Conservation (phyloP, 2,329 filamentous ascomycete genomes). For the Trichoderma sp. region DNA sequence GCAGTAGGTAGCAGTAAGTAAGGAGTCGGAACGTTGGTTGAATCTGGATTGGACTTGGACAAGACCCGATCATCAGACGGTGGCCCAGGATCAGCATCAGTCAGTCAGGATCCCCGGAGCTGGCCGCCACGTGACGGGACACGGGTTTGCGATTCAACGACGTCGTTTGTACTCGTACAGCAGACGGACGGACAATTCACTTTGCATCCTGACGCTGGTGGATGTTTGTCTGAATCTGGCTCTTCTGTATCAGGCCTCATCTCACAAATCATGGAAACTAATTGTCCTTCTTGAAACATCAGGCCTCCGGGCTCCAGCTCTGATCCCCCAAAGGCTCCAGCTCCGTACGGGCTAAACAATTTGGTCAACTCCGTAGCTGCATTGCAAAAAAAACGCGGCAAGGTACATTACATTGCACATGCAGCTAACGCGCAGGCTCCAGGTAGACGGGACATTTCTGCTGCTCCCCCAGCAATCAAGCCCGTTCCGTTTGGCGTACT, state of each 20-base stretch:
- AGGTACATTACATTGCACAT: background rate
- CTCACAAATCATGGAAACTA: no score
- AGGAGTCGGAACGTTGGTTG: background rate
- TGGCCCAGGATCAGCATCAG: background rate
- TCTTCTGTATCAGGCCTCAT: no score
- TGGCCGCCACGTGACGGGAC: slow-evolving; percentile 6
- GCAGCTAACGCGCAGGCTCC: background rate
- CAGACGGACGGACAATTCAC: background rate
- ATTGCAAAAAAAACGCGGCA: background rate
- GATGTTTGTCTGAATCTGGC: no score
- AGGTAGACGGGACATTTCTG: background rate
- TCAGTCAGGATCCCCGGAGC: background rate
- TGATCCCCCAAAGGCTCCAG: background rate
- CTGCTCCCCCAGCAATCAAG: background rate
- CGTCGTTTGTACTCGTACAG: background rate
- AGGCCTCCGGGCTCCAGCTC: background rate
- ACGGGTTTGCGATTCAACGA: background rate
- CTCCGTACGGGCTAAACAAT: background rate
- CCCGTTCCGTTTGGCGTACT: background rate
- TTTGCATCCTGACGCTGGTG: no score
- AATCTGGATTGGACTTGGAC: background rate
- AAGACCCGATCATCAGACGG: slow-evolving; percentile 9
- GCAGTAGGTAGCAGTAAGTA: background rate
- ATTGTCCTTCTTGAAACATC: background rate
- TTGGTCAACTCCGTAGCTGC: background rate